These are phyloP conservation scores for Cantharellus cinnabarinus DNA, from an alignment of 768 basidiomycete genomes.

Conservation along the genomic window DNA sequence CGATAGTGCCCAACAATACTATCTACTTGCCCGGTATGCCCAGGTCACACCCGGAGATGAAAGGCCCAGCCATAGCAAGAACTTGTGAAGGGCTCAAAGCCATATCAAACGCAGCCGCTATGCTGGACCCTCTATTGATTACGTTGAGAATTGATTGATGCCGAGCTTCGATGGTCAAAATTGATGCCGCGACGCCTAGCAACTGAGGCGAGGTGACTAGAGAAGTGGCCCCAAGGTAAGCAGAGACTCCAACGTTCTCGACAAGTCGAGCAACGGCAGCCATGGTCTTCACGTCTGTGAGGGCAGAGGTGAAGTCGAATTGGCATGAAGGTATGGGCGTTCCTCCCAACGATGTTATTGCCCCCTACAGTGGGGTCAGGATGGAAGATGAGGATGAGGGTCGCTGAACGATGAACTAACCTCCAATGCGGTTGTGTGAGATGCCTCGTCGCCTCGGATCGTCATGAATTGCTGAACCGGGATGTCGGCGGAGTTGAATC, in stretches of 20 bases:
- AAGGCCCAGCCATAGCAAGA: constrained; percentile 43
- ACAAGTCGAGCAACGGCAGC: constrained; percentile 49
- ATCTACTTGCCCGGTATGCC: constrained; percentile 30
- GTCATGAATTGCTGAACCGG: constrained; percentile 37
- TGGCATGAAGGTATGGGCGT: constrained; percentile 34
- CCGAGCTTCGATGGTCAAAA: constrained; percentile 64
- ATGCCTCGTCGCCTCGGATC: constrained; percentile 41
- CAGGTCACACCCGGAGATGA: constrained; percentile 49
- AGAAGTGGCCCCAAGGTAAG: constrained; percentile 50
- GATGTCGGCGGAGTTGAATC: constrained; percentile 34
- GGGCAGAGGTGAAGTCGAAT: constrained; percentile 44
- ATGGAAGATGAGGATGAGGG: not conserved
- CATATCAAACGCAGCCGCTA: constrained; percentile 55
- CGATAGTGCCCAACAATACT: not conserved
- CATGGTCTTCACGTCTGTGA: constrained; percentile 51
- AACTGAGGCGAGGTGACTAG: constrained; percentile 39
- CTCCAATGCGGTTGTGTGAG: constrained; percentile 25
- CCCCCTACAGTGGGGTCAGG: constrained; percentile 10
- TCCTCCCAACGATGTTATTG: constrained; percentile 34
- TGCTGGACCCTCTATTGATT: constrained; percentile 31
- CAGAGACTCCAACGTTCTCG: constrained; percentile 47
- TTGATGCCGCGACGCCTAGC: constrained; percentile 46
- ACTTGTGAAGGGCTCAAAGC: constrained; percentile 49
- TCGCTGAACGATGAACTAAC: not conserved
- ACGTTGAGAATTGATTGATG: constrained; percentile 64